phyloP scores from a whole-genome alignment of 345 rosid species.

The Rhizophora mangle region DNA sequence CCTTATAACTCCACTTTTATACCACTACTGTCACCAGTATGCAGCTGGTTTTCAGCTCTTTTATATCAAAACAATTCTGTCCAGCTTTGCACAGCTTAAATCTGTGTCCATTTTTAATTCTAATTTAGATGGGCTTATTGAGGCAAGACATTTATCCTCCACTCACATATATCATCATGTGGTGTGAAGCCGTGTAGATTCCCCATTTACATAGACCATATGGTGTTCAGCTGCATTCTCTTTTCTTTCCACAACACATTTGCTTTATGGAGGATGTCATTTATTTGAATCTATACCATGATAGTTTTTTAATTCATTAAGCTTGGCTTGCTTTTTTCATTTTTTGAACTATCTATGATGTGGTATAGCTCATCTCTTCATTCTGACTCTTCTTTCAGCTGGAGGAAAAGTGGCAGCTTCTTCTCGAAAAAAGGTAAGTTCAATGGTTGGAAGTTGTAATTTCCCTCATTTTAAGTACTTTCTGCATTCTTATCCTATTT shows the following conservation, averaged over 20 bases:
- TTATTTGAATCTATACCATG: neutral
- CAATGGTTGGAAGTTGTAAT: slow-evolving; percentile 12
- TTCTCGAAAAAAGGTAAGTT: slow-evolving; percentile 52
- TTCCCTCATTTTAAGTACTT: slow-evolving; percentile 3
- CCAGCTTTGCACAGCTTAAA: neutral
- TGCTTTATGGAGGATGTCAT: slow-evolving; percentile 1
- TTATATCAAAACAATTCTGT: neutral
- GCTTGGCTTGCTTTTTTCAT: too few relatives aligned
- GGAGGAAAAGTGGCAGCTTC: slow-evolving; percentile 33
- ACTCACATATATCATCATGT: too few relatives aligned
- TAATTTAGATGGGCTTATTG: neutral
- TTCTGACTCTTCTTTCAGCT: slow-evolving; percentile 34
- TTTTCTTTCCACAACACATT: neutral
- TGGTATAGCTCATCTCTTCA: too few relatives aligned
- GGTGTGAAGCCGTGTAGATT: neutral
- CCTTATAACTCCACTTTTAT: neutral
- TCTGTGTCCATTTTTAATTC: neutral
- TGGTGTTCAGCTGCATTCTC: neutral
- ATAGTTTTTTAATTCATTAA: too few relatives aligned
- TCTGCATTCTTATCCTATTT: slow-evolving; percentile 3
- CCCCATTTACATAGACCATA: neutral
- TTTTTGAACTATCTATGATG: slow-evolving; percentile 1
- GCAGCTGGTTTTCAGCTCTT: neutral
- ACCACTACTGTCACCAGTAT: neutral
- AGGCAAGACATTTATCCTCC: neutral